phyloP scores from a whole-genome alignment of 345 rosid genomes.

The Sonneratia caseolaris region DNA sequence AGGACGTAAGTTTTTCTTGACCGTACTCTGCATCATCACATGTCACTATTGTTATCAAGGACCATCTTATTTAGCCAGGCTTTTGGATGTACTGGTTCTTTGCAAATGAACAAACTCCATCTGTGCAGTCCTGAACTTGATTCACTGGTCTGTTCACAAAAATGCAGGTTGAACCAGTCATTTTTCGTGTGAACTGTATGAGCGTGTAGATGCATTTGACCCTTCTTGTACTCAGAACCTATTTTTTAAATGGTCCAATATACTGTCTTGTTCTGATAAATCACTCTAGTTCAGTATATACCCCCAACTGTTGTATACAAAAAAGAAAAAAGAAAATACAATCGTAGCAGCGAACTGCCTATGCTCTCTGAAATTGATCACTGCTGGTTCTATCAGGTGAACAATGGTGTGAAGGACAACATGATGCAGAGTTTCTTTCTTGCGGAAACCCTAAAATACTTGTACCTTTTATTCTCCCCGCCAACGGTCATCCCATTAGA shows the following conservation, averaged over 20 bases:
- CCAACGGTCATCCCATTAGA: conserved; percentile 68
- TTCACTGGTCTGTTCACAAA: background rate
- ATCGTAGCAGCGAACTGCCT: background rate
- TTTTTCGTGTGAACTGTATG: background rate
- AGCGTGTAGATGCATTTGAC: background rate
- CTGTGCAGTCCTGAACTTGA: background rate
- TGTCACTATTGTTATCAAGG: background rate
- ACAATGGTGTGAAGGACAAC: conserved; percentile 73
- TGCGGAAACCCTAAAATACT: conserved; percentile 88
- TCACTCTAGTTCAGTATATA: background rate
- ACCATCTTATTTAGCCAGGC: too few relatives aligned
- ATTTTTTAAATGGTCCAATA: background rate
- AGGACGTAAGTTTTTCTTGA: conserved; percentile 55
- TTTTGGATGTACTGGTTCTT: background rate
- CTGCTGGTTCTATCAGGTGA: conserved; percentile 41
- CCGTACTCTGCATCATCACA: background rate
- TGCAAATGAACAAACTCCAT: background rate
- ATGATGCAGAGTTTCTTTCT: conserved; percentile 98
- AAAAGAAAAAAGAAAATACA: background rate
- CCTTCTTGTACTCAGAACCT: background rate
- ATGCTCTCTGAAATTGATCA: background rate
- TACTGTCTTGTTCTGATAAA: background rate
- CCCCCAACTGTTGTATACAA: background rate
- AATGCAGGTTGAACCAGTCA: background rate
- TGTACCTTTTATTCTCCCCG: conserved; percentile 87